Evolutionary conservation across 2,329 filamentous ascomycete genomes (phyloP).

Genomic region (Nakataea oryzae): DNA sequence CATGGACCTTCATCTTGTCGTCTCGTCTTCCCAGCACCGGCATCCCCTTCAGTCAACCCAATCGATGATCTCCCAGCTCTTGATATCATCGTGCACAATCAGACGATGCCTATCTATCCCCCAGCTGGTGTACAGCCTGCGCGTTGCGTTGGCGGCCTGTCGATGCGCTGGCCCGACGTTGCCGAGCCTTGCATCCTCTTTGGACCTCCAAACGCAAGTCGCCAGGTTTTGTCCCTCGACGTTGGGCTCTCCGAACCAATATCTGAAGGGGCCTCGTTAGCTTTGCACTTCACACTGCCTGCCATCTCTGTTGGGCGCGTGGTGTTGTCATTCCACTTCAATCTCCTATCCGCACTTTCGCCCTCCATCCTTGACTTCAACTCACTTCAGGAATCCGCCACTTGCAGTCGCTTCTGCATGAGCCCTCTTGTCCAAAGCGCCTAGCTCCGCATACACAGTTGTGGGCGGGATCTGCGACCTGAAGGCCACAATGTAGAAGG

Average conservation of each 20-base stretch:
- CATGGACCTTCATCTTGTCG: not conserved
- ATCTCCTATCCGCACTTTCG: too few relatives aligned
- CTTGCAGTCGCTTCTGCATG: conserved; percentile 71
- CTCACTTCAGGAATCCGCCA: conserved; percentile 72
- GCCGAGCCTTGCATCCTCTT: conserved; percentile 47
- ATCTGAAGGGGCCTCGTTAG: conserved; percentile 31
- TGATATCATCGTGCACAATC: conserved; percentile 53
- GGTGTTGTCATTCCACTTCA: too few relatives aligned
- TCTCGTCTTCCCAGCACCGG: not conserved
- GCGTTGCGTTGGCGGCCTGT: conserved; percentile 55
- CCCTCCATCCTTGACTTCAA: conserved; percentile 5
- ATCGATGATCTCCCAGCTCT: conserved; percentile 51
- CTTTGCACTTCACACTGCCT: not conserved
- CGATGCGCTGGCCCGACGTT: conserved; percentile 49
- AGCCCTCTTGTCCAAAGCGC: conserved; percentile 63
- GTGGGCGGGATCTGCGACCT: conserved; percentile 59
- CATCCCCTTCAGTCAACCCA: conserved; percentile 31
- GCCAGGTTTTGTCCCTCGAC: conserved; percentile 65
- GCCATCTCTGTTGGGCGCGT: not conserved
- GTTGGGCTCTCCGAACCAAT: conserved; percentile 80
- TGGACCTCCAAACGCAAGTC: conserved; percentile 60
- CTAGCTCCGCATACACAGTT: conserved; percentile 58
- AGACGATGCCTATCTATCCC: conserved; percentile 61
- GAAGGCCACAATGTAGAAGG: conserved; percentile 81
- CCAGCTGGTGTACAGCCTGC: conserved; percentile 55